Evolutionary conservation across 208 protist species (phyloP).

Genomic region (Leishmania amazonensis): DNA sequence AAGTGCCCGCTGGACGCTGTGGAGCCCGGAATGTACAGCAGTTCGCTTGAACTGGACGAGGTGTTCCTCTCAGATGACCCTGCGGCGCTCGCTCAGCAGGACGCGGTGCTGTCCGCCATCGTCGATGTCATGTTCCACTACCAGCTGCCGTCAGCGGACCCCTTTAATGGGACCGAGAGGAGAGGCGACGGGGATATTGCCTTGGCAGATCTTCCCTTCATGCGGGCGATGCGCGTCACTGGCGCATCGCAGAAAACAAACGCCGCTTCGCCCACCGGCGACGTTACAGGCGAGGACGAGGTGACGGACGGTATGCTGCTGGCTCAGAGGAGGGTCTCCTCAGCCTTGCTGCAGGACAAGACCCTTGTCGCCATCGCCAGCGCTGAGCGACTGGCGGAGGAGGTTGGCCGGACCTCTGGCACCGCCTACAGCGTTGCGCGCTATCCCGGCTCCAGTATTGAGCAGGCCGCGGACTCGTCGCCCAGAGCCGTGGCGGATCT

Average conservation of each 20-base stretch:
- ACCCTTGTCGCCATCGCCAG: slow-evolving; percentile 30
- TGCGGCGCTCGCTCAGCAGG: slow-evolving; percentile 41
- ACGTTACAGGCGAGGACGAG: neutral
- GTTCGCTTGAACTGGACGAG: slow-evolving; percentile 71
- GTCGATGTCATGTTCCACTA: slow-evolving; percentile 69
- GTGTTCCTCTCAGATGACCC: slow-evolving; percentile 59
- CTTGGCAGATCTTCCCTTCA: slow-evolving; percentile 33
- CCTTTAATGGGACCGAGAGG: slow-evolving; percentile 8
- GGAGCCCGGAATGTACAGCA: slow-evolving; percentile 66
- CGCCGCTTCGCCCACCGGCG: neutral
- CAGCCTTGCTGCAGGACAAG: slow-evolving; percentile 32
- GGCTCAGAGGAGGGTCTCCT: slow-evolving; percentile 23
- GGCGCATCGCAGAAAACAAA: neutral
- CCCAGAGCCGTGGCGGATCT: slow-evolving; percentile 13
- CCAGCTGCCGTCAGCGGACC: slow-evolving; percentile 20
- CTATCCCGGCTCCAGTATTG: slow-evolving; percentile 12
- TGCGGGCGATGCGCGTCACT: slow-evolving; percentile 28
- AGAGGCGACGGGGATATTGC: slow-evolving; percentile 15
- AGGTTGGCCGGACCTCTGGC: slow-evolving; percentile 28
- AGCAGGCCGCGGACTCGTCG: slow-evolving; percentile 4
- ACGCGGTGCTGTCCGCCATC: slow-evolving; percentile 54
- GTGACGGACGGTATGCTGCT: slow-evolving; percentile 19
- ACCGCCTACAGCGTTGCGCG: slow-evolving; percentile 31
- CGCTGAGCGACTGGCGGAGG: slow-evolving; percentile 34
- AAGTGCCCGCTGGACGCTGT: slow-evolving; percentile 80